Conservation (phyloP, 2,329 filamentous ascomycete genomes). For the Epichloe amarillans region DNA sequence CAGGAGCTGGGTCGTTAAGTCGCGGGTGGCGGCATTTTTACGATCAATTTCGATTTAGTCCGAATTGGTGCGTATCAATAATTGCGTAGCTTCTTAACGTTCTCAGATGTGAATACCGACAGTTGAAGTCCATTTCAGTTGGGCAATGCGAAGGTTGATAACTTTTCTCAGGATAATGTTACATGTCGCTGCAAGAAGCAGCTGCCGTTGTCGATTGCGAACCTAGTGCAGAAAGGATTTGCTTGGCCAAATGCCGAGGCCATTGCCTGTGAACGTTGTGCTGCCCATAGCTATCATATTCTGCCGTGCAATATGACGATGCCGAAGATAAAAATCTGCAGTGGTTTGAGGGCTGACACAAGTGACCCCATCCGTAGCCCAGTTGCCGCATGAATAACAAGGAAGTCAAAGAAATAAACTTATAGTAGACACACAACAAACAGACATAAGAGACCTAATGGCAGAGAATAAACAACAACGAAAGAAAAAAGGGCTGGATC, state of each 20-base stretch:
- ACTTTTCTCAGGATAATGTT: conserved; percentile 13
- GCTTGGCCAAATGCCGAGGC: conserved; percentile 20
- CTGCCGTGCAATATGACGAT: conserved; percentile 24
- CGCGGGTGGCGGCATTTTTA: conserved; percentile 19
- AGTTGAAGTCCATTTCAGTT: conserved; percentile 15
- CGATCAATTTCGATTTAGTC: conserved; percentile 17
- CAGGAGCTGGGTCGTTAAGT: conserved; percentile 16
- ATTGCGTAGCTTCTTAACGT: conserved; percentile 4
- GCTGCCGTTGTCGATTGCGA: conserved; percentile 19
- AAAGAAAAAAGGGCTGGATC: not conserved
- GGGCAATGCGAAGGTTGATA: conserved; percentile 14
- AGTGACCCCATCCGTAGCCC: conserved; percentile 21
- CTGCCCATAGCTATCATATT: conserved; percentile 24
- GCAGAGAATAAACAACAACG: not conserved
- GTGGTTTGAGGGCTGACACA: conserved; percentile 26
- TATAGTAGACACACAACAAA: conserved; percentile 15
- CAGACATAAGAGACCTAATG: conserved; percentile 1
- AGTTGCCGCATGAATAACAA: conserved; percentile 23
- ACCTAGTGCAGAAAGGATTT: conserved; percentile 19
- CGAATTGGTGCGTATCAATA: conserved; percentile 5
- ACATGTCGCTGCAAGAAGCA: conserved; percentile 18
- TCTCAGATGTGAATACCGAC: conserved; percentile 12
- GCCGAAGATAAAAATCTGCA: conserved; percentile 28
- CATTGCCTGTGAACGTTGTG: conserved; percentile 22
- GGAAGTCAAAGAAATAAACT: conserved; percentile 8